Conservation (phyloP, 1,284 basidiomycete species). For the Fistulinella cinereoalba region DNA sequence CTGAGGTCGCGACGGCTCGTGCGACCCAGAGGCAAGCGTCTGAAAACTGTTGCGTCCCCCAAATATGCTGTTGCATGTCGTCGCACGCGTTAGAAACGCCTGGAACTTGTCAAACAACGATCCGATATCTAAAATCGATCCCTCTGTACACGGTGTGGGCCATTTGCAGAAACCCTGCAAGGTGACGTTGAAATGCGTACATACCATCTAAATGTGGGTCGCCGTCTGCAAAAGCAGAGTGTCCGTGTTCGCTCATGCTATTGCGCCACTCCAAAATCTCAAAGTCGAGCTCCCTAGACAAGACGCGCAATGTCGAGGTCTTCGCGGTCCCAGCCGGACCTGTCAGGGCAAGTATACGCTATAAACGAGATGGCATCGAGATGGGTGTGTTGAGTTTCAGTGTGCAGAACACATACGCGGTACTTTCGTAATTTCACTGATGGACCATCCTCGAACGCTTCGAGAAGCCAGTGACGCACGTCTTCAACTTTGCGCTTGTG, state of each 20-base stretch:
- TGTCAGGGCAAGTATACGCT: slow-evolving; percentile 84
- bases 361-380: not conserved
- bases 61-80: slow-evolving; percentile 61
- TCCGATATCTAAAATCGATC: too few species aligned
- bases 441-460: slow-evolving; percentile 74
- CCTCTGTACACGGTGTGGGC: too few species aligned
- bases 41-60: too few species aligned
- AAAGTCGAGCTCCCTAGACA: slow-evolving; percentile 74
- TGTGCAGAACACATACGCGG: slow-evolving; percentile 71
- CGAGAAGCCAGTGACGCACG: slow-evolving; percentile 81
- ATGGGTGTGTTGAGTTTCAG: too few species aligned
- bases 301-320: slow-evolving; percentile 77
- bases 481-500: slow-evolving; percentile 86
- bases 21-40: too few species aligned
- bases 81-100: slow-evolving; percentile 74
- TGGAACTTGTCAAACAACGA: slow-evolving; percentile 71
- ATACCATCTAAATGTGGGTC: slow-evolving; percentile 10
- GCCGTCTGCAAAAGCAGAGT: slow-evolving; percentile 3
- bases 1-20: too few species aligned
- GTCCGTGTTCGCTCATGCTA: slow-evolving; percentile 43
- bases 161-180: too few species aligned
- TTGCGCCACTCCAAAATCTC: slow-evolving; percentile 89
- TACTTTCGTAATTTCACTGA: slow-evolving; percentile 71
- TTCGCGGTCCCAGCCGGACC: slow-evolving; percentile 92
- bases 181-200: slow-evolving; percentile 16